Conservation (phyloP, 2,329 filamentous ascomycete genomes). For the Fusarium austroafricanum region DNA sequence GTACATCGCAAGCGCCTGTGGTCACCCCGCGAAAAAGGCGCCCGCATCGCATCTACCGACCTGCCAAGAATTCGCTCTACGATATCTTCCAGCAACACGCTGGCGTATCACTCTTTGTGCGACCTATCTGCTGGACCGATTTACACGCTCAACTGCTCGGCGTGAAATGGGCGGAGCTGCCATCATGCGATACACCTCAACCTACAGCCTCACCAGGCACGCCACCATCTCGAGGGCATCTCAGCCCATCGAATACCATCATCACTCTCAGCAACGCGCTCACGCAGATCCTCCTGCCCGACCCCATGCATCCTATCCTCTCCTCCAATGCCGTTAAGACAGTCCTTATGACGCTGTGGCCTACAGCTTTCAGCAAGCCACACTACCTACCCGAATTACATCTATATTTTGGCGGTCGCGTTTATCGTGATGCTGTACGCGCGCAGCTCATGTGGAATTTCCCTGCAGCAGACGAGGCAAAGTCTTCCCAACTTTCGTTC, state of each 20-base stretch:
- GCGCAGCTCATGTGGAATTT: slow-evolving; percentile 64
- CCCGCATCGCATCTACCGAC: slow-evolving; percentile 52
- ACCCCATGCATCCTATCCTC: slow-evolving; percentile 49
- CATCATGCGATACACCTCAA: slow-evolving; percentile 56
- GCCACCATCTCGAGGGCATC: slow-evolving; percentile 52
- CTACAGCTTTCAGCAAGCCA: slow-evolving; percentile 48
- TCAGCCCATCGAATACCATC: slow-evolving; percentile 57
- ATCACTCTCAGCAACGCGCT: slow-evolving; percentile 58
- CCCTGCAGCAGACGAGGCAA: slow-evolving; percentile 39
- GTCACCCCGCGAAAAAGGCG: slow-evolving; percentile 41
- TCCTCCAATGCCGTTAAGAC: slow-evolving; percentile 57
- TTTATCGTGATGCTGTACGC: slow-evolving; percentile 59
- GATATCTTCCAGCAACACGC: slow-evolving; percentile 63
- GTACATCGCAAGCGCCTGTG: slow-evolving; percentile 43
- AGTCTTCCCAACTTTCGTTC: slow-evolving; percentile 49
- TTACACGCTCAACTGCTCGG: slow-evolving; percentile 61
- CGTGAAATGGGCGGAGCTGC: slow-evolving; percentile 58
- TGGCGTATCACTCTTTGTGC: slow-evolving; percentile 61
- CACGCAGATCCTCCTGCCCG: slow-evolving; percentile 55
- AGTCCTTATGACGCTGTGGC: slow-evolving; percentile 60
- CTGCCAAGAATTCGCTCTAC: slow-evolving; percentile 62
- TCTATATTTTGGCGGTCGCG: slow-evolving; percentile 61
- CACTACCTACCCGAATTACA: slow-evolving; percentile 56
- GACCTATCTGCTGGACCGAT: slow-evolving; percentile 68
- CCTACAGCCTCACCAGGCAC: slow-evolving; percentile 51